Percentiles rank a stretch among this genome's conserved stretches.
These are phyloP conservation scores for Phaeoacremonium minimum DNA, from an alignment of 2,329 filamentous ascomycete genomes.

Conservation along the genomic window DNA sequence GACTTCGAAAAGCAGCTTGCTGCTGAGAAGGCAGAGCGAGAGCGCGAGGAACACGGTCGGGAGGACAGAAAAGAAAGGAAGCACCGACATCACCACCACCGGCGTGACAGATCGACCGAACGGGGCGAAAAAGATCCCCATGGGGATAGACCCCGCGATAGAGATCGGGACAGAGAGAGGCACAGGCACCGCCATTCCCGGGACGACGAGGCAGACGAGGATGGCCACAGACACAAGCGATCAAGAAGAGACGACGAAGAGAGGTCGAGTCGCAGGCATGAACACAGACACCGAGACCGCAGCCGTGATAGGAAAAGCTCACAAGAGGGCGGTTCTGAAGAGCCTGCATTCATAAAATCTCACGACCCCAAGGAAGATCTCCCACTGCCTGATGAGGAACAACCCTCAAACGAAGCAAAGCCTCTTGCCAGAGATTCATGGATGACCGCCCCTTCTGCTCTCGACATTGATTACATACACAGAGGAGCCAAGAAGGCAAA, in stretches of 20 bases:
- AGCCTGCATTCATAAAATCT: constrained; percentile 32
- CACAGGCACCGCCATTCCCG: constrained; percentile 30
- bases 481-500: constrained; percentile 52
- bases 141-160: constrained; percentile 19
- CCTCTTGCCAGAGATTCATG: constrained; percentile 73
- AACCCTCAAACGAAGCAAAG: constrained; percentile 19
- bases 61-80: constrained; percentile 20
- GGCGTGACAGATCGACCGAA: constrained; percentile 20
- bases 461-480: constrained; percentile 81
- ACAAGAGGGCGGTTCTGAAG: constrained; percentile 23
- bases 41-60: constrained; percentile 17
- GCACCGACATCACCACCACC: constrained; percentile 19
- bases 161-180: constrained; percentile 25
- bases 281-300: constrained; percentile 12
- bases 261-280: constrained; percentile 25
- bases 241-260: constrained; percentile 38
- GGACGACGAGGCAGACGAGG: constrained; percentile 35
- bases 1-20: constrained; percentile 33
- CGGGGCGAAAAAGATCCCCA: constrained; percentile 17
- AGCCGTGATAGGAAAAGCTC: constrained; percentile 6
- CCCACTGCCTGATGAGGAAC: constrained; percentile 37
- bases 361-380: constrained; percentile 46
- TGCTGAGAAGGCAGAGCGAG: constrained; percentile 26
- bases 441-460: constrained; percentile 86
- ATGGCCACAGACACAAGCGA: constrained; percentile 28